A percentile compares a stretch with the other conserved stretches of the same genome.
These are phyloP conservation scores for Colletotrichum graminicola DNA, from an alignment of 2,329 filamentous ascomycete genomes.

Conservation along the genomic window DNA sequence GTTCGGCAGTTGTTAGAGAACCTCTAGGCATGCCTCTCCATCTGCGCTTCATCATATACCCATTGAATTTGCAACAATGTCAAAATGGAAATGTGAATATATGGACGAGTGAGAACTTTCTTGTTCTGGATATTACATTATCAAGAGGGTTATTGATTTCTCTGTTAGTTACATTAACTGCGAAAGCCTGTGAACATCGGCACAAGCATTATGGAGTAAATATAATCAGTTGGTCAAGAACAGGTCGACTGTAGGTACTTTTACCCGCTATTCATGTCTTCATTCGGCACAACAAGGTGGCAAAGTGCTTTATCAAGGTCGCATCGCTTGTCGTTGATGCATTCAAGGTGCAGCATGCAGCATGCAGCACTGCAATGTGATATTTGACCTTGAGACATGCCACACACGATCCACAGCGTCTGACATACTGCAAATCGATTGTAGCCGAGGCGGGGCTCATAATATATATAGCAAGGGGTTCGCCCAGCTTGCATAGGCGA, in stretches of 20 bases:
- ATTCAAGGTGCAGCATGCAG: not conserved
- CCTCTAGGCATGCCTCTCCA: not conserved
- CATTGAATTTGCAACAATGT: not conserved
- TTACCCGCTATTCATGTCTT: not conserved
- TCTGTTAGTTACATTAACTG: not conserved
- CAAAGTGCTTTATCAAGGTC: not conserved
- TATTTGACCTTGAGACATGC: not conserved
- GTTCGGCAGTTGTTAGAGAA: not conserved
- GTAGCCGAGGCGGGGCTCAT: not conserved
- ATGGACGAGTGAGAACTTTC: not conserved
- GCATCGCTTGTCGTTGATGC: not conserved
- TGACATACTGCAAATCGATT: not conserved
- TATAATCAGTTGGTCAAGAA: not conserved
- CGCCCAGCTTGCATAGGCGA: not conserved
- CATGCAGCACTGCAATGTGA: no score
- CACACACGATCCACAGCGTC: not conserved
- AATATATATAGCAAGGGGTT: slow-evolving; percentile 7
- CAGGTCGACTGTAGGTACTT: no score
- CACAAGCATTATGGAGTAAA: not conserved
- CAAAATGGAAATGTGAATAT: not conserved
- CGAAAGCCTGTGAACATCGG: not conserved
- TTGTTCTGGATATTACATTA: not conserved
- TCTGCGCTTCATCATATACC: not conserved
- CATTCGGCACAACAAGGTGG: not conserved
- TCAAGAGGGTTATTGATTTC: not conserved